Percentiles rank a stretch among this genome's conserved stretches.
phyloP scores from a whole-genome alignment of 805 yeast genomes.

The Pichia ethanolica region DNA sequence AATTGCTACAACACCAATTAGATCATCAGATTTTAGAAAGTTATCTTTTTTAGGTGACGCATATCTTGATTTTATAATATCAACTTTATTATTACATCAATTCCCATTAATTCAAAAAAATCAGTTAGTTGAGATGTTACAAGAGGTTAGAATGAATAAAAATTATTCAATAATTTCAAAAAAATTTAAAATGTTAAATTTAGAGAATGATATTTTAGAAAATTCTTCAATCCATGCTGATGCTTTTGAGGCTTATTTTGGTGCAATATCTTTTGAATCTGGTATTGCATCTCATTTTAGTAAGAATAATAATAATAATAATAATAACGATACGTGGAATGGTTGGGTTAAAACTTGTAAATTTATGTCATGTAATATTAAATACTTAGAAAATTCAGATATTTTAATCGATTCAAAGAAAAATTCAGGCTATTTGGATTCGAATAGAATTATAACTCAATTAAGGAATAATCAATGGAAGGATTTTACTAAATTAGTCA shows the following conservation, averaged over 20 bases:
- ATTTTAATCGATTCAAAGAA: background rate
- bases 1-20: too few relatives aligned
- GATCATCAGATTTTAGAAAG: too few relatives aligned
- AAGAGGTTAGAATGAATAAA: slow-evolving; percentile 37
- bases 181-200: slow-evolving; percentile 37
- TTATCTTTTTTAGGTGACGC: slow-evolving; percentile 68
- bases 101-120: slow-evolving; percentile 71
- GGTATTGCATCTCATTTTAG: background rate
- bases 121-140: slow-evolving; percentile 57
- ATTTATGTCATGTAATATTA: background rate
- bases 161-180: slow-evolving; percentile 46
- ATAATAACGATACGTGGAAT: background rate
- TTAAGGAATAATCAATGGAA: background rate
- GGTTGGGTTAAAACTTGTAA: background rate
- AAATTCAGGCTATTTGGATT: too few relatives aligned
- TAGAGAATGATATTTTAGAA: slow-evolving; percentile 25
- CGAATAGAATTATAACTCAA: background rate
- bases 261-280: slow-evolving; percentile 42
- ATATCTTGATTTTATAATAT: slow-evolving; percentile 56
- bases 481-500: background rate
- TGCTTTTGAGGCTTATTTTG: slow-evolving; percentile 83
- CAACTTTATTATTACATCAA: slow-evolving; percentile 51
- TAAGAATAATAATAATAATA: background rate
- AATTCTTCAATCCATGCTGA: slow-evolving; percentile 66
- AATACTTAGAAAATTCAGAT: background rate